Evolutionary conservation across 192 early-diverging fungal species (phyloP), one percentile per base, ranked within the genome.

Genomic region (Entomortierella beljakovae): DNA sequence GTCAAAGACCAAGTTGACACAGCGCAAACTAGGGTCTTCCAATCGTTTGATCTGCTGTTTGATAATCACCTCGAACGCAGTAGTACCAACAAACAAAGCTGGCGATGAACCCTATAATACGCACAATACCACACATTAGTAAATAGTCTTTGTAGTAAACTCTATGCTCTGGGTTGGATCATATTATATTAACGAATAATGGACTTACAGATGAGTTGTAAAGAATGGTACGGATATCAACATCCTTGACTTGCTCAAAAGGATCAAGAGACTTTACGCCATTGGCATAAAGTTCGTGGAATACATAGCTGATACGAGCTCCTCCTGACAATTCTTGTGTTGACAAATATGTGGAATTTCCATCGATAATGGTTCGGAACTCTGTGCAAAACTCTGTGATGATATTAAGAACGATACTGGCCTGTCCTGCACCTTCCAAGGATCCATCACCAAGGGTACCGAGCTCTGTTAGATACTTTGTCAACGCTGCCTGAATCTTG

Each of bases 341-440:
- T 8, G 97, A 95, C 46, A 99, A 87, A 51, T 99, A 97, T 33
- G 93, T 91, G 2, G 97, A 95, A 61, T 95, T 97, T 82, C 98
- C 98, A 68, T 96, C 96, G 43, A 99, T 92, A 32, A 98, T 89
- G 9, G 95, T 93, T 61, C 96, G 92, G 86, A 99, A 99, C 80
- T 99, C 97, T 64, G 88, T 95, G 71, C 94, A 96, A 72, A 99
- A 99, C 82, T 99, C 98, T 23, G 98, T 98, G 55, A 99, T 99
- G 57, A 98, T 96, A 80, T 93, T 97, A 11, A 99, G 88, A 38
- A 98, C 94, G 55, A 97, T 80, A 76, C 94, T 98, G 70, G 94
- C 94, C 71, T 93, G 88, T 32, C 84, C 76, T 2, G 87, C 81
- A 20, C 92, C 95, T 20, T 96, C 94, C 26, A 87, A 87, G 64